Evolutionary conservation across 169 alveolate genomes (phyloP).

Genomic region (Plasmodium chabaudi): DNA sequence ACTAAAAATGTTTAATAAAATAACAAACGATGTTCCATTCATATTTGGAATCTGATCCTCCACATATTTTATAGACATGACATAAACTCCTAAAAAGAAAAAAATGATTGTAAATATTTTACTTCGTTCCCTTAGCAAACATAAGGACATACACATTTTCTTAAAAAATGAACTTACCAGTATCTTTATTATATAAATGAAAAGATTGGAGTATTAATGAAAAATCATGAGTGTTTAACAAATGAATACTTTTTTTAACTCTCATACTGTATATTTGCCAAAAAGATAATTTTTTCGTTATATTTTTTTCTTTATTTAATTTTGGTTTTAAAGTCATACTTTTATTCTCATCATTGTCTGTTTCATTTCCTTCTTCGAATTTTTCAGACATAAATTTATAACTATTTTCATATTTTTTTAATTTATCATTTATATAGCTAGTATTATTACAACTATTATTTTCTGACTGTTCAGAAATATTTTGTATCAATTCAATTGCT

Average conservation of each 20-base stretch:
- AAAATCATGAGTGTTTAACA: constrained; percentile 23
- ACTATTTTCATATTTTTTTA: constrained; percentile 26
- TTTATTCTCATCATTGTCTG: background rate
- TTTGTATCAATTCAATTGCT: constrained; percentile 40
- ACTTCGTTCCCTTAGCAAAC: no score
- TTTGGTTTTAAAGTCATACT: background rate
- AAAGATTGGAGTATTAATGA: constrained; percentile 66
- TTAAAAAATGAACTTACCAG: constrained; percentile 14
- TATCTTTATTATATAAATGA: constrained; percentile 63
- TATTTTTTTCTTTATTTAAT: background rate
- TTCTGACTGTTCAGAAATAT: constrained; percentile 9
- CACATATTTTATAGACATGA: constrained; percentile 27
- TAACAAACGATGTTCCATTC: constrained; percentile 61
- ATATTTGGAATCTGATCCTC: constrained; percentile 36
- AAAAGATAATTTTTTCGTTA: constrained; percentile 45
- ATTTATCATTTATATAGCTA: constrained; percentile 22
- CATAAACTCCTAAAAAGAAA: constrained; percentile 35
- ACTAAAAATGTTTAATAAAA: constrained; percentile 53
- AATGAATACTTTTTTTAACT: constrained; percentile 56
- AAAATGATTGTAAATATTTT: no score
- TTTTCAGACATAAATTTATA: constrained; percentile 17
- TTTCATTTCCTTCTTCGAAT: background rate
- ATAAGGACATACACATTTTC: background rate
- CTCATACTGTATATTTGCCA: constrained; percentile 72
- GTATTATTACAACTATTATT: constrained; percentile 7